Evolutionary conservation across 768 basidiomycete genomes (phyloP), one percentile per base, ranked within the genome.

Genomic region (Leccinum subgranulosum): DNA sequence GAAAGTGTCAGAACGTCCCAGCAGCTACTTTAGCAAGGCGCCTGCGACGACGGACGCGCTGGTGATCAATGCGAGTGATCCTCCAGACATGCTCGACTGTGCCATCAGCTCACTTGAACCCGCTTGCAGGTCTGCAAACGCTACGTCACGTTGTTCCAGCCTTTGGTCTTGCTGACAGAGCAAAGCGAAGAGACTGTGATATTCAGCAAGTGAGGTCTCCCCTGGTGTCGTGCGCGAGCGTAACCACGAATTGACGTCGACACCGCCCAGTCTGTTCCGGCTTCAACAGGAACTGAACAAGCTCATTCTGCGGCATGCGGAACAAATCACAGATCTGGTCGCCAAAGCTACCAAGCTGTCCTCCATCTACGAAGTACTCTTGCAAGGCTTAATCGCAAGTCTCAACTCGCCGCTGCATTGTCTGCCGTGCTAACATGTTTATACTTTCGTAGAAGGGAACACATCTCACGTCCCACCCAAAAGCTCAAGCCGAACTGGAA

Each of bases 171-270:
- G 28, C 74, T 99, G 61, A 92, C 90, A 3, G 82, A 82, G 39
- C 87, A 90, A 59, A 87, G 85, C 43, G 93, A 97, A 63, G 95
- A 97, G 69, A 92, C 92, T 9, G 97, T 98, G 94, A 90, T 98
- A 49, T 97, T 97, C 67, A 85, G 89, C 23, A 94, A 94, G 96
- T 96, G 67, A 63, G 85, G 68, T 29, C 10, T 14, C 39, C 9
- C n/a, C 11, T 50, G 29, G n/a, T 19, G 51, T 29, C n/a, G 15
- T 46, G 36, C 45, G 33, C 9, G 14, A 4, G 31, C 3, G 21
- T 25, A 46, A 19, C 43, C 9, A 17, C 46, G 48, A 49, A 31
- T 53, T 55, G 19, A 54, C 19, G 45, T n/a, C 41, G 54, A 31
- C 9, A 29, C 51, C 28, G 23, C 6, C 11, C 58, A 98, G 96